Percentiles rank a stretch among this genome's conserved stretches.
Evolutionary conservation across 352 stramenopile genomes (phyloP).

Genomic region (Blastocystis sp.): DNA sequence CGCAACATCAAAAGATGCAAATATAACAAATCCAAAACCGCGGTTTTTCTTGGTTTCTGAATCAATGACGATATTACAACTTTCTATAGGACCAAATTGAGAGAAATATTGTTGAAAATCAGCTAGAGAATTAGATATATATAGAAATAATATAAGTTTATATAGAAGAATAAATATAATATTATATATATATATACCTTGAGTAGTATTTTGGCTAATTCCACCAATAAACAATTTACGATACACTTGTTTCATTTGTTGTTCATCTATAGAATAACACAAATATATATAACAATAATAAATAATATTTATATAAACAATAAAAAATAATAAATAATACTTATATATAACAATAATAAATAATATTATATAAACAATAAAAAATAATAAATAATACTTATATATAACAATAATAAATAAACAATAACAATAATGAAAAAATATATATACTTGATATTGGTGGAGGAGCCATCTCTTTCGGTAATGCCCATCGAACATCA

Average conservation of each 20-base stretch:
- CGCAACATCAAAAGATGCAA: background rate
- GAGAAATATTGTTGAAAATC: constrained; percentile 18
- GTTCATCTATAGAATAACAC: background rate
- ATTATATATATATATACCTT: background rate
- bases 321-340: too few species aligned
- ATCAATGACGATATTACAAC: constrained; percentile 9
- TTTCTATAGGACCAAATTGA: constrained; percentile 22
- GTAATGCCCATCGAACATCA: constrained; percentile 13
- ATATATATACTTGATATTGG: constrained; percentile 3
- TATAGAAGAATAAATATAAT: background rate
- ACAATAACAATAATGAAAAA: background rate
- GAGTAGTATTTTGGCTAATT: constrained; percentile 15
- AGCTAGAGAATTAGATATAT: constrained; percentile 28
- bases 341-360: too few species aligned
- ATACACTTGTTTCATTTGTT: background rate
- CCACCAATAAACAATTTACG: constrained; percentile 28
- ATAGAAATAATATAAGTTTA: too few species aligned
- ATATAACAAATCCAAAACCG: constrained; percentile 35
- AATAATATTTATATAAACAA: too few species aligned
- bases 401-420: too few species aligned
- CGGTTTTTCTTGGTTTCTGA: constrained; percentile 21
- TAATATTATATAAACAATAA: too few species aligned
- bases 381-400: too few species aligned
- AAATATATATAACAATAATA: too few species aligned
- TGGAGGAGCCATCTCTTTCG: constrained; percentile 10